These are phyloP conservation scores for Fraxinus excelsior DNA, from an alignment of 257 asterid genomes.

Conservation along the genomic window DNA sequence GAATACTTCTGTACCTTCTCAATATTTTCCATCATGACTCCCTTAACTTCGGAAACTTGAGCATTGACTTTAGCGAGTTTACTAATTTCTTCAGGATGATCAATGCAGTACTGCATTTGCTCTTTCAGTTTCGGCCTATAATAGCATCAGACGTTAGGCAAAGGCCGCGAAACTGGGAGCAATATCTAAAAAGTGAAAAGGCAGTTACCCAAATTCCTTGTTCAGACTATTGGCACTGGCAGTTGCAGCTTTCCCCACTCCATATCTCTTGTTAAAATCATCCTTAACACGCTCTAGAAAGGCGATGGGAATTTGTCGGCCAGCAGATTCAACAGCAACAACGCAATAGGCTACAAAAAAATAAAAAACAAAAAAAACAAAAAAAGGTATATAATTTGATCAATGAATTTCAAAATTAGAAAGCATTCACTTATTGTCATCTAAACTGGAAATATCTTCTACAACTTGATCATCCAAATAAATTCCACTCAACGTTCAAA, in stretches of 20 bases:
- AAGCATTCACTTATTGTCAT: not conserved
- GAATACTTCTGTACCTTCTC: slow-evolving; percentile 30
- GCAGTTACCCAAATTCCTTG: slow-evolving; percentile 34
- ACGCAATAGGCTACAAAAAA: slow-evolving; percentile 34
- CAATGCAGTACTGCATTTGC: slow-evolving; percentile 29
- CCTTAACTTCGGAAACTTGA: slow-evolving; percentile 40
- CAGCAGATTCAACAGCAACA: slow-evolving; percentile 37
- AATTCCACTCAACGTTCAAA: not conserved
- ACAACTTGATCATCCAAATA: not conserved
- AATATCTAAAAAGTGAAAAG: not conserved
- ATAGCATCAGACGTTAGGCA: not conserved
- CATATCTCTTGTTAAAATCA: slow-evolving; percentile 27
- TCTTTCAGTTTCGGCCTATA: slow-evolving; percentile 36
- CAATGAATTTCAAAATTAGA: not conserved
- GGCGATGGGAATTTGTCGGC: slow-evolving; percentile 34
- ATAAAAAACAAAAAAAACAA: no score
- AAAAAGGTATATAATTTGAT: no score
- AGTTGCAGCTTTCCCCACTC: slow-evolving; percentile 33
- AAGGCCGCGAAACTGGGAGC: not conserved
- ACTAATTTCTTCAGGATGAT: slow-evolving; percentile 42
- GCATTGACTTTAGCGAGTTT: slow-evolving; percentile 35
- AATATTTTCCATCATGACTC: slow-evolving; percentile 39
- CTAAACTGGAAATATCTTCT: not conserved
- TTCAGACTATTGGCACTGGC: slow-evolving; percentile 26
- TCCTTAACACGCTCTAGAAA: slow-evolving; percentile 39